Evolutionary conservation across 2,329 filamentous ascomycete species (phyloP).

Genomic region (Beauveria brongniartii): DNA sequence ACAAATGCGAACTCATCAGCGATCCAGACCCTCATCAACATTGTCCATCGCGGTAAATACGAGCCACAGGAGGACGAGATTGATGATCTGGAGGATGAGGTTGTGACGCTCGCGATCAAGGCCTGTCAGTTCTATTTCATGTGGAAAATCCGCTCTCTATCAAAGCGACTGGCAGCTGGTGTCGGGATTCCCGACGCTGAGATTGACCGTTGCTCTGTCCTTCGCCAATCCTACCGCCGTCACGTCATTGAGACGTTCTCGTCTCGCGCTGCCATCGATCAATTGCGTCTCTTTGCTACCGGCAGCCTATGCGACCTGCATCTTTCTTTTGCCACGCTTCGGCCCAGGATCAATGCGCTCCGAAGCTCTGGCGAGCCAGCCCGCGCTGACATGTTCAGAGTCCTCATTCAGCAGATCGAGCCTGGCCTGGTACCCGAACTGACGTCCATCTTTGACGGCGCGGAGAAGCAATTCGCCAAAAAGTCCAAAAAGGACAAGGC

Average conservation of each 20-base stretch:
- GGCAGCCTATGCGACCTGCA: conserved; percentile 76
- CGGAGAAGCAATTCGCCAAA: conserved; percentile 72
- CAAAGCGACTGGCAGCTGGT: conserved; percentile 45
- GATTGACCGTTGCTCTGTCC: conserved; percentile 50
- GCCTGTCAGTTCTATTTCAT: conserved; percentile 83
- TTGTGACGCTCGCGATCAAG: conserved; percentile 69
- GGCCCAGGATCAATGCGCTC: conserved; percentile 41
- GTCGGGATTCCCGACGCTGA: conserved; percentile 47
- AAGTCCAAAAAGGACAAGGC: conserved; percentile 47
- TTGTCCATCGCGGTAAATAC: conserved; percentile 66
- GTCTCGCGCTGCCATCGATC: conserved; percentile 62
- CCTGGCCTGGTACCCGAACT: conserved; percentile 57
- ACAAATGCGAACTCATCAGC: conserved; percentile 41
- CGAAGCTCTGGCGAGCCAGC: conserved; percentile 20
- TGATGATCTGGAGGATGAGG: conserved; percentile 70
- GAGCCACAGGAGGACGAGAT: conserved; percentile 60
- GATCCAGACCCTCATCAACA: conserved; percentile 62
- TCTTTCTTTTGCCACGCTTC: conserved; percentile 67
- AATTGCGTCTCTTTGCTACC: conserved; percentile 67
- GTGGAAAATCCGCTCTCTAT: conserved; percentile 70
- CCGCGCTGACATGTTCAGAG: conserved; percentile 24
- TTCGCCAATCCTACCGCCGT: conserved; percentile 49
- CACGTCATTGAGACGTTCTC: conserved; percentile 62
- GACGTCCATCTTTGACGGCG: conserved; percentile 66
- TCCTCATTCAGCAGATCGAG: conserved; percentile 60